phyloP scores from a whole-genome alignment of 1,284 basidiomycete species.

The Sphagnurus paluster region DNA sequence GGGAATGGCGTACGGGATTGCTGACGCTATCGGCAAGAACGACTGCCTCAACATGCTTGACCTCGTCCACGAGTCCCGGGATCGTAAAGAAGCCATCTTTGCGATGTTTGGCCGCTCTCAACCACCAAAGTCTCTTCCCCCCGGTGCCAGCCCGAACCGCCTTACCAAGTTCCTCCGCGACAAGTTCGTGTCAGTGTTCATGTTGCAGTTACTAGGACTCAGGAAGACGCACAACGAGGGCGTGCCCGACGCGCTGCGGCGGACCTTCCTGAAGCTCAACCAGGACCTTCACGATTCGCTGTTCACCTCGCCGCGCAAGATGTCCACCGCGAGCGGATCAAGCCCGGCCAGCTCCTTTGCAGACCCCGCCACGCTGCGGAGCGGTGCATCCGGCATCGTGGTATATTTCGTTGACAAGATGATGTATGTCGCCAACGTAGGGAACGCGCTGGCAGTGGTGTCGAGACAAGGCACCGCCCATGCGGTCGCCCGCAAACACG shows the following conservation, averaged over 20 bases:
- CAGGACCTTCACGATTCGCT: slow-evolving; percentile 72
- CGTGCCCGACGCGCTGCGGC: slow-evolving; percentile 75
- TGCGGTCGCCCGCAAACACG: slow-evolving; percentile 81
- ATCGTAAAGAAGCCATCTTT: slow-evolving; percentile 83
- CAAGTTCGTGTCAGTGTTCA: slow-evolving; percentile 68
- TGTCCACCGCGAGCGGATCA: slow-evolving; percentile 62
- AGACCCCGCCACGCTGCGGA: slow-evolving; percentile 52
- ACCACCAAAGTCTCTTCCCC: slow-evolving; percentile 45
- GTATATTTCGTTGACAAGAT: slow-evolving; percentile 84
- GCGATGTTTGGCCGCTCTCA: slow-evolving; percentile 91
- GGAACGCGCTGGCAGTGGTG: slow-evolving; percentile 88
- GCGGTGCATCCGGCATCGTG: slow-evolving; percentile 87
- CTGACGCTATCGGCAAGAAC: slow-evolving; percentile 85
- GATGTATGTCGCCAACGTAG: slow-evolving; percentile 90
- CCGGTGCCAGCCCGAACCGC: slow-evolving; percentile 54
- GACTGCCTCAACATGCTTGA: slow-evolving; percentile 90
- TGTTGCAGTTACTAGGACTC: slow-evolving; percentile 56
- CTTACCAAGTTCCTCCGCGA: slow-evolving; percentile 84
- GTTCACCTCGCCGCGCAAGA: slow-evolving; percentile 57
- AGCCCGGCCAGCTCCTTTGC: slow-evolving; percentile 31
- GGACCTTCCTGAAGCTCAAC: slow-evolving; percentile 86
- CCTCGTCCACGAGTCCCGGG: slow-evolving; percentile 86
- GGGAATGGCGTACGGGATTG: slow-evolving; percentile 95
- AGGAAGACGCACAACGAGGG: slow-evolving; percentile 51
- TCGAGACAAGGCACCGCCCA: slow-evolving; percentile 82